A percentile compares a stretch with the other conserved stretches of the same genome.
phyloP scores from a whole-genome alignment of 2,329 filamentous ascomycete species.

The Aspergillus eucalypticola region DNA sequence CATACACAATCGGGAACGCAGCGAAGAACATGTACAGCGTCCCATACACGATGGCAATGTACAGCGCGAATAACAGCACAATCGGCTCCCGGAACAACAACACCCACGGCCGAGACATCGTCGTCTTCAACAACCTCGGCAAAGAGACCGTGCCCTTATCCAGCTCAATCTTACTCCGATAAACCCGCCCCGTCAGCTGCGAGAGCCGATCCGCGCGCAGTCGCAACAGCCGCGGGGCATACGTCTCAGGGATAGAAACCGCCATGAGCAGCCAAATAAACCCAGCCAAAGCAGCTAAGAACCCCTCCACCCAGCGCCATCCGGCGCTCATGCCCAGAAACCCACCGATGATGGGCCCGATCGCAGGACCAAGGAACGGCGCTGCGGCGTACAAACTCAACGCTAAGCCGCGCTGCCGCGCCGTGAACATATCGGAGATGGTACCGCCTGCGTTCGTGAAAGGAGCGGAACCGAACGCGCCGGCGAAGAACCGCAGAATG shows the following conservation, averaged over 20 bases:
- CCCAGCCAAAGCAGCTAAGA: neutral
- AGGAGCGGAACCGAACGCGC: neutral
- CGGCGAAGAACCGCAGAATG: constrained; percentile 5
- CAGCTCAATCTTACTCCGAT: constrained; percentile 6
- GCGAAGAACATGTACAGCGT: constrained; percentile 9
- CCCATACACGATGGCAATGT: constrained; percentile 6
- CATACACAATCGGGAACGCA: constrained; percentile 4
- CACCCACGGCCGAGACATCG: constrained; percentile 3
- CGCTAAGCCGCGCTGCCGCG: neutral
- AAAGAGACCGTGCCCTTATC: neutral
- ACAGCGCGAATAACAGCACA: constrained; percentile 1
- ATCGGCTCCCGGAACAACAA: constrained; percentile 3
- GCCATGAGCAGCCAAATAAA: constrained; percentile 7
- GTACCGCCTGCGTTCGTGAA: constrained; percentile 7
- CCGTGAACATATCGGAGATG: constrained; percentile 7
- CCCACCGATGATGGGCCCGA: constrained; percentile 6
- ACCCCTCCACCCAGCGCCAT: constrained; percentile 7
- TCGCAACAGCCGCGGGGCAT: neutral
- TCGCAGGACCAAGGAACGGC: neutral
- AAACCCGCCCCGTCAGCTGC: neutral
- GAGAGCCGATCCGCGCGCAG: neutral
- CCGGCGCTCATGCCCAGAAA: constrained; percentile 2
- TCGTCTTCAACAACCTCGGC: neutral
- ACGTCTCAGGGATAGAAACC: neutral
- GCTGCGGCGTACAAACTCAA: constrained; percentile 6